These are phyloP conservation scores for Hibiscus tridactylites DNA, from an alignment of 345 rosid genomes.

Conservation along the genomic window DNA sequence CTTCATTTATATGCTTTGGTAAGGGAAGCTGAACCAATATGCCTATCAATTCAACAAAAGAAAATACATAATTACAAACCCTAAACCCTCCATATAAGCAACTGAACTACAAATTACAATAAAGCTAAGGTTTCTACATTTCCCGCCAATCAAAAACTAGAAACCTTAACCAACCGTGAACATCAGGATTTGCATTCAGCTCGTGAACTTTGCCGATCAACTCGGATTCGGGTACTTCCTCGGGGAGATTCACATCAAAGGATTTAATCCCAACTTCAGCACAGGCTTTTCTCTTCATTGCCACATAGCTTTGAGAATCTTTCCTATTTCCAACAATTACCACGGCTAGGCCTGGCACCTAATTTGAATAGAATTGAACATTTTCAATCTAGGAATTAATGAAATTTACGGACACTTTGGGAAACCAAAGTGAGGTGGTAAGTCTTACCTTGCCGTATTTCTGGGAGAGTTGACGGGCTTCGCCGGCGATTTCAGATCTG, in stretches of 20 bases:
- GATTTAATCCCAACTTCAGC: conserved; percentile 90
- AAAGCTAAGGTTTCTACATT: not conserved
- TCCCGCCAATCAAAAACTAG: not conserved
- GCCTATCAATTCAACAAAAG: conserved; percentile 32
- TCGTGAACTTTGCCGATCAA: conserved; percentile 77
- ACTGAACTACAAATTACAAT: not conserved
- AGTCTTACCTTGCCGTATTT: conserved; percentile 59
- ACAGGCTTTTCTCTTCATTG: conserved; percentile 85
- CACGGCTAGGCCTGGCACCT: conserved; percentile 93
- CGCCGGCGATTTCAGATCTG: conserved; percentile 73
- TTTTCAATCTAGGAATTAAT: not conserved
- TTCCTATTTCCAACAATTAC: conserved; percentile 75
- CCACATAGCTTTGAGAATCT: conserved; percentile 87
- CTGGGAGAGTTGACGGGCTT: conserved; percentile 49
- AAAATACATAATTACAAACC: not conserved
- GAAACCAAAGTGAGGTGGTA: not conserved
- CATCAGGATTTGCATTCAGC: conserved; percentile 64
- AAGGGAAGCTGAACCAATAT: conserved; percentile 90
- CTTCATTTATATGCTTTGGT: conserved; percentile 79
- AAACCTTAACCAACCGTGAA: conserved; percentile 50
- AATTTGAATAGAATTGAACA: conserved; percentile 1
- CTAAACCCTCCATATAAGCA: not conserved
- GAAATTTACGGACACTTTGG: no score
- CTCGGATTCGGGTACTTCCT: conserved; percentile 62
- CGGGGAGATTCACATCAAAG: conserved; percentile 63